Base-by-base conservation (phyloP, 441 rosid genomes). In the Brassica hybrid region DNA sequence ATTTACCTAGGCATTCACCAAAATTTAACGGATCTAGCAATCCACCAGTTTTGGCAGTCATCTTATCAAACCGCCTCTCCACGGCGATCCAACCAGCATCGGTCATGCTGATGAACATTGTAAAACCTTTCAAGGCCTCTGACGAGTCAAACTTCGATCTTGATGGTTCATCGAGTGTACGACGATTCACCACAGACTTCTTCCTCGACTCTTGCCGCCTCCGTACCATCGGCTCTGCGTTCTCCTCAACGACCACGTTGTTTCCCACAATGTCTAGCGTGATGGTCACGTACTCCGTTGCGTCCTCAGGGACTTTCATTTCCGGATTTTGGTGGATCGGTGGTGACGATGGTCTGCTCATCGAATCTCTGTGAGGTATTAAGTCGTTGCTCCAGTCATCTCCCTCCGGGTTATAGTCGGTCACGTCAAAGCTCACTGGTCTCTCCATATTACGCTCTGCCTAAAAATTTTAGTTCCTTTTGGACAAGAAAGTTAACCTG, bases 1-100 rank as follows among this genome's bases (percentile, higher is more conserved):
- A 56, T 34, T 19, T 65, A 85, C 90, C 87, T 52, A 85, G 73
- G 82, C 91, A 87, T 84, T 85, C 89, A 1, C 89, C 87, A 12
- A 87, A 87, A 16, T 50, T 66, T 0, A 84, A 76, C 16, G 86
- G 83, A 71, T 77, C 79, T 50, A 85, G 64, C 50, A 61, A 48
- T 19, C 86, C 88, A 32, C 69, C 63, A 45, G 79, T 83, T 73
- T 61, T 10, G 73, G 75, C 7, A n/a, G 86, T 78, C 18, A 85
- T 83, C 4, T 78, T 75, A 72, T 62, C 72, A 19, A 84, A 87
- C 73, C 86, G 79, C 18, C 72, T 83, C 84, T 81, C 91, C 34
- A 87, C 91, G 1, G 78, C 78, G 12, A 72, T 50, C 90, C 90
- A 85, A 7, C 85, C 85, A 57, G 75, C 78, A 1, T 85, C 90